These are phyloP conservation scores for Pseudocercospora musae DNA, from an alignment of 2,329 filamentous ascomycete species.

Conservation along the genomic window DNA sequence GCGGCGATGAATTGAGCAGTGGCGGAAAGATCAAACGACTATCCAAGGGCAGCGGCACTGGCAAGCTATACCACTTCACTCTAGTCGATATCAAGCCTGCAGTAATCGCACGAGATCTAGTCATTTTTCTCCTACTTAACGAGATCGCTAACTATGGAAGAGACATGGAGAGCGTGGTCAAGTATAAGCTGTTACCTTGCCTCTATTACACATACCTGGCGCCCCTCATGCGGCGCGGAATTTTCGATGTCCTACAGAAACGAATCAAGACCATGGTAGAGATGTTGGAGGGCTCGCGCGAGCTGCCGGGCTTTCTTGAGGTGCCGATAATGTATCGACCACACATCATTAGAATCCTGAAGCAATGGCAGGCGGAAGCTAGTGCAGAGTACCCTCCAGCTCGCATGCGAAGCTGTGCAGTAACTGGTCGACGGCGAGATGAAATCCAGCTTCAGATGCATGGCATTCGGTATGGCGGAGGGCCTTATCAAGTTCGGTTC, in stretches of 20 bases:
- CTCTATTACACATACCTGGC: slow-evolving; percentile 14
- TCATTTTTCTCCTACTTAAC: slow-evolving; percentile 2
- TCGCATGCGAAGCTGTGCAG: neutral
- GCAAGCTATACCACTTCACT: slow-evolving; percentile 13
- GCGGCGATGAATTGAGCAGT: neutral
- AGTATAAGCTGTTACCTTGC: neutral
- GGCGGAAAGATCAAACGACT: neutral
- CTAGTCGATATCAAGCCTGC: slow-evolving; percentile 9
- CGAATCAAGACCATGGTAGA: slow-evolving; percentile 10
- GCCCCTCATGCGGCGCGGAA: slow-evolving; percentile 12
- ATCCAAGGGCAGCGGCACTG: neutral
- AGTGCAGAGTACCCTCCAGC: slow-evolving; percentile 1
- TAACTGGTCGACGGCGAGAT: neutral
- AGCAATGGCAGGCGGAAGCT: slow-evolving; percentile 10
- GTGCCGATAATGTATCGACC: slow-evolving; percentile 1
- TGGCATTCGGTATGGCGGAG: neutral
- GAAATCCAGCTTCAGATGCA: neutral
- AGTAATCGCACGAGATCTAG: slow-evolving; percentile 9
- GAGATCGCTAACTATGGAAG: neutral
- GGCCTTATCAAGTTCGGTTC: neutral
- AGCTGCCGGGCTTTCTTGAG: neutral
- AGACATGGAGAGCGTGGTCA: neutral
- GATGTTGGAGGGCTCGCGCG: neutral
- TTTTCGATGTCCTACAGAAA: slow-evolving; percentile 4
- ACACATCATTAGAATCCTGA: too few species aligned